Conservation (phyloP, 2,329 filamentous ascomycete species). For the Clarireedia monteithiana region DNA sequence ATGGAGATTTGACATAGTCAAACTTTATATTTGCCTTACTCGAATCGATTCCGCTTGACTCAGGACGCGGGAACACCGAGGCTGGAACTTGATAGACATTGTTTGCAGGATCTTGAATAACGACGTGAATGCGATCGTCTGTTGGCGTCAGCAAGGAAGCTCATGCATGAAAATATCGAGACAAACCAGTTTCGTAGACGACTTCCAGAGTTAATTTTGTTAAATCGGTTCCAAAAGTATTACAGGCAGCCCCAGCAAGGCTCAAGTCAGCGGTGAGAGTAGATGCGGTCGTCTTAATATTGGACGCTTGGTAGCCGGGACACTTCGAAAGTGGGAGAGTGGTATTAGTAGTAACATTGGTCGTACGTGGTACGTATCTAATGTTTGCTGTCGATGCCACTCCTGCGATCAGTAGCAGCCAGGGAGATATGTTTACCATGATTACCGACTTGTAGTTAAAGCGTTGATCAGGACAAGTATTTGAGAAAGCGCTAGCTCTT, state of each 20-base stretch:
- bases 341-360: not conserved
- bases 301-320: slow-evolving; percentile 45
- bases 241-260: slow-evolving; percentile 51
- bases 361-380: not conserved
- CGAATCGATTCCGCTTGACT: slow-evolving; percentile 25
- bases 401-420: not conserved
- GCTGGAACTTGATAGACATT: slow-evolving; percentile 56
- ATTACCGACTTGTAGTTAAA: not conserved
- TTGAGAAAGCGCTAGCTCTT: not conserved
- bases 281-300: slow-evolving; percentile 36
- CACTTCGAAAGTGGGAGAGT: slow-evolving; percentile 30
- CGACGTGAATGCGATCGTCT: slow-evolving; percentile 55
- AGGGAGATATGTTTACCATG: not conserved
- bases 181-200: slow-evolving; percentile 50
- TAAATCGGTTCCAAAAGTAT: slow-evolving; percentile 51
- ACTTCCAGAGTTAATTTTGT: slow-evolving; percentile 48
- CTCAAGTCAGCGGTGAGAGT: slow-evolving; percentile 49
- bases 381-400: not conserved
- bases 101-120: slow-evolving; percentile 51
- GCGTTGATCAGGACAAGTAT: not conserved
- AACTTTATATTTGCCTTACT: slow-evolving; percentile 41
- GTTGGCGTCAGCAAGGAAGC: slow-evolving; percentile 13
- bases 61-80: slow-evolving; percentile 47
- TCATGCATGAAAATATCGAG: slow-evolving; percentile 15
- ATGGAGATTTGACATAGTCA: slow-evolving; percentile 44